Base-by-base conservation (phyloP, 768 basidiomycete genomes). In the Sistotremastrum suecicum region DNA sequence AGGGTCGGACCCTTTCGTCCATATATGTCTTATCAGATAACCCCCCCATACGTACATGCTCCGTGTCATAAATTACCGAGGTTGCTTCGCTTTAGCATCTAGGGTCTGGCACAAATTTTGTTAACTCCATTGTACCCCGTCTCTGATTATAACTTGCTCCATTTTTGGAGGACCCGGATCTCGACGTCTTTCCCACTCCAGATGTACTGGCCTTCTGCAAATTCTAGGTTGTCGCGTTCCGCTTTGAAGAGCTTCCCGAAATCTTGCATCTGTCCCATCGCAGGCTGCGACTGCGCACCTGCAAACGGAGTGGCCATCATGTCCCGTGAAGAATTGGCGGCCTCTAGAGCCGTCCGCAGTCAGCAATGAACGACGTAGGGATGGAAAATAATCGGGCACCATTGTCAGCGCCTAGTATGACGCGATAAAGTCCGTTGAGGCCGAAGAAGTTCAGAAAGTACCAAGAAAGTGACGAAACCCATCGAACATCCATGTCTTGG, bases 401-500 rank as follows among this genome's bases (percentile, higher is more conserved):
- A 56, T 92, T 90, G 45, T 92, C 89, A 37, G 74, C 74, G 6
- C 91, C 92, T 49, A 99, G 79, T 48, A 98, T 76, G 49, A 98
- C 79, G 42, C 83, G 85, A 68, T 98, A 99, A 11, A 99, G 63
- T 11, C 91, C 92, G 57, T 97, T 97, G 50, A 99, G 66, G 45
- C 94, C 94, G 63, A 99, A 98, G 66, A 97, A 87, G 69, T 97
- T 98, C 56, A 98, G 78, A 65, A 99, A 98, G 66, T 98, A 99
- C 95, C 95, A 98, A 11, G 89, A 92, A 45, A 98, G 70, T 7
- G 95, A 95, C 20, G 95, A 99, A 33, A 98, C 95, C 92, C 95
- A 99, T 64, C 88, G 77, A 7, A 97, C 95, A 62, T 98, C 94
- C 83, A 98, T 87, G 60, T 95, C 90, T 7, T 80, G 80, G 0